Evolutionary conservation across 179 eudicot genomes (phyloP).

Genomic region (Silene noctiflora): DNA sequence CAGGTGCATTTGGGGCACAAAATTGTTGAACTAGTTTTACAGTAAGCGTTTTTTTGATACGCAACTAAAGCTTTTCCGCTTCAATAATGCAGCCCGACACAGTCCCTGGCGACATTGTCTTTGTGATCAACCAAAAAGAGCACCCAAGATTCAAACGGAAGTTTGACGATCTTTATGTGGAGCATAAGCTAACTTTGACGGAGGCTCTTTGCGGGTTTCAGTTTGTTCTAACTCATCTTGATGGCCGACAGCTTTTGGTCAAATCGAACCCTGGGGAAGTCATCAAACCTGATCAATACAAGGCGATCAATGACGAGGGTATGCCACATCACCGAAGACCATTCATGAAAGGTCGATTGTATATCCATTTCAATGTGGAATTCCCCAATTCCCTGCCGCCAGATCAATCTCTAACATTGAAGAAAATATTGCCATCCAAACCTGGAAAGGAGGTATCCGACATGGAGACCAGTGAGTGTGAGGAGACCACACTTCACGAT

Average conservation of each 20-base stretch:
- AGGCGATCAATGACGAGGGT: conserved; percentile 65
- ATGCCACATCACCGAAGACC: conserved; percentile 59
- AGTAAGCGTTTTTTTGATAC: not conserved
- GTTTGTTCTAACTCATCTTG: conserved; percentile 45
- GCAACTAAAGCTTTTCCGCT: not conserved
- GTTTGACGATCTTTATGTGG: conserved; percentile 40
- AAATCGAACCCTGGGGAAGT: conserved; percentile 50
- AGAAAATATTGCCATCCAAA: conserved; percentile 37
- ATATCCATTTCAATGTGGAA: conserved; percentile 47
- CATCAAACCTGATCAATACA: conserved; percentile 49
- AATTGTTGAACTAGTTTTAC: no score
- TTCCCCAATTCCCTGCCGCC: conserved; percentile 43
- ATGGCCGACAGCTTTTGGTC: conserved; percentile 43
- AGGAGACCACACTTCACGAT: conserved; percentile 56
- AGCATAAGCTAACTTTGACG: conserved; percentile 38
- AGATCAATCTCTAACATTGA: conserved; percentile 34
- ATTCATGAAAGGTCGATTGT: conserved; percentile 57
- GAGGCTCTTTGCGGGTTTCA: conserved; percentile 54
- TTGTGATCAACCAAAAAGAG: conserved; percentile 46
- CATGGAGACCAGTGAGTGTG: conserved; percentile 49
- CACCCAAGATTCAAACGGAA: conserved; percentile 42
- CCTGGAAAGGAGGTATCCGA: conserved; percentile 35
- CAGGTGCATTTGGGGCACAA: not conserved
- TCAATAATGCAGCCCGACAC: conserved; percentile 43
- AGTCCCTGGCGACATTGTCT: conserved; percentile 39